phyloP scores from a whole-genome alignment of 257 asterid genomes.

The Fraxinus anomala region DNA sequence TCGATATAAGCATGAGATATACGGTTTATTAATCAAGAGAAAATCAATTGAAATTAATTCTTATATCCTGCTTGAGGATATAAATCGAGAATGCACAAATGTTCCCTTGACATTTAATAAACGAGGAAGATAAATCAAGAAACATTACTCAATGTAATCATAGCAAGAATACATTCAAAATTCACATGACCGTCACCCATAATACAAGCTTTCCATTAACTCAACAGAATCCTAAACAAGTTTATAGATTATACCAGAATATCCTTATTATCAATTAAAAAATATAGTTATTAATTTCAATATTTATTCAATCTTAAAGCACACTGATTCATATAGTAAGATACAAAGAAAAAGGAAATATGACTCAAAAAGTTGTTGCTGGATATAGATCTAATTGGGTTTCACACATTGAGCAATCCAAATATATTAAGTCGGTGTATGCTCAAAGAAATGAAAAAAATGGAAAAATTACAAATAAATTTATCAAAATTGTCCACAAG shows the following conservation, averaged over 20 bases:
- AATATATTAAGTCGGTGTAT: not conserved
- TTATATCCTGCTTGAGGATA: conserved; percentile 17
- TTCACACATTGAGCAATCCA: not conserved
- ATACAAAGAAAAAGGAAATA: not conserved
- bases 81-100: conserved; percentile 20
- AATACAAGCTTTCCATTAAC: not conserved
- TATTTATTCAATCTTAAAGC: not conserved
- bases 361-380: not conserved
- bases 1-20: conserved; percentile 7
- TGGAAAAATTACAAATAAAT: too few species aligned
- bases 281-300: not conserved
- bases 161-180: not conserved
- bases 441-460: not conserved
- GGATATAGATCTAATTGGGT: not conserved
- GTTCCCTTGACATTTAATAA: not conserved
- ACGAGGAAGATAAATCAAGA: not conserved
- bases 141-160: conserved; percentile 8
- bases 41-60: conserved; percentile 9
- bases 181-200: not conserved
- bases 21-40: not conserved
- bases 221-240: not conserved
- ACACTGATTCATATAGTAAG: not conserved
- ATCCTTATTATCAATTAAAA: not conserved
- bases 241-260: not conserved
- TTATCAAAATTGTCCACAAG: not conserved